A percentile compares a stretch with the other conserved stretches of the same genome.
Conservation (phyloP, 306 rosid species). For the Hippophae tibetana region DNA sequence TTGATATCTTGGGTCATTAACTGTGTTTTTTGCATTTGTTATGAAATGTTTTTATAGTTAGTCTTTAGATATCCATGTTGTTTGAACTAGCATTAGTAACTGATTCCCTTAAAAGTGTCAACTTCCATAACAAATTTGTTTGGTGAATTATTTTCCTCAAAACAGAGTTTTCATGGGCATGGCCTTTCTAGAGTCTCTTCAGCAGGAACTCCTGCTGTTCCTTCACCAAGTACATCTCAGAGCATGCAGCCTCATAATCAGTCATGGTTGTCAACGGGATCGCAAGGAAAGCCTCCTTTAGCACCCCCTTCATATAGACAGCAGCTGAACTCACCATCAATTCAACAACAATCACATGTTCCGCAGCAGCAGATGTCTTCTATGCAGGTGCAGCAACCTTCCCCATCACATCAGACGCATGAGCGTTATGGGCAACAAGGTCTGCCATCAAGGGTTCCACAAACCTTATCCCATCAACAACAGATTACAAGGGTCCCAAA, state of each 20-base stretch:
- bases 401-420: constrained; percentile 47
- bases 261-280: constrained; percentile 81
- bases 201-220: constrained; percentile 48
- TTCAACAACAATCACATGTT: constrained; percentile 65
- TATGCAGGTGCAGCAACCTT: constrained; percentile 41
- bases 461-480: constrained; percentile 53
- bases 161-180: constrained; percentile 79
- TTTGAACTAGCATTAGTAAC: too few species aligned
- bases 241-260: constrained; percentile 58
- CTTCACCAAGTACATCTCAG: constrained; percentile 56
- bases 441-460: constrained; percentile 49
- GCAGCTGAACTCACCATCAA: constrained; percentile 47
- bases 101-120: too few species aligned
- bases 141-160: constrained; percentile 13
- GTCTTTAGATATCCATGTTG: too few species aligned
- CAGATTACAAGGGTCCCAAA: constrained; percentile 55
- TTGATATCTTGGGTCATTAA: not conserved
- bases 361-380: constrained; percentile 17
- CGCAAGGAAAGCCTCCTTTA: constrained; percentile 90
- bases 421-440: constrained; percentile 60
- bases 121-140: not conserved
- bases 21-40: not conserved
- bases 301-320: constrained; percentile 72
- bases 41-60: too few species aligned
- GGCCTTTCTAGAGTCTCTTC: constrained; percentile 57